Conservation (phyloP, 176 grass and related monocot genomes). For the Zoysia pacifica region DNA sequence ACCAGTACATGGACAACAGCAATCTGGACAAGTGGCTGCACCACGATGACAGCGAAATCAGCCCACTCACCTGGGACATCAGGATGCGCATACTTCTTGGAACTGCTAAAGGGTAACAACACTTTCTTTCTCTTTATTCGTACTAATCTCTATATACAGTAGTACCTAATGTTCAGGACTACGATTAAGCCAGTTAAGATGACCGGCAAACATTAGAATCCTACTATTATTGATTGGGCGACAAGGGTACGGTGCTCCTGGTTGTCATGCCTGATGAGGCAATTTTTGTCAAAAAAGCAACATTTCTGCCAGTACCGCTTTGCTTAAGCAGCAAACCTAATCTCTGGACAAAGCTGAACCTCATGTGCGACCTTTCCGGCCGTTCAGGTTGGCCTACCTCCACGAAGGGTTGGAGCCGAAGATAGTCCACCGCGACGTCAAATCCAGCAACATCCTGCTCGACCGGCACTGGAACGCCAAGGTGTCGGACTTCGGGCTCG, state of each 20-base stretch:
- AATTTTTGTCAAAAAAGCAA: slow-evolving; percentile 14
- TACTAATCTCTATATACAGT: not conserved
- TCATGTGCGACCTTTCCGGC: slow-evolving; percentile 17
- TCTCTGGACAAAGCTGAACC: not conserved
- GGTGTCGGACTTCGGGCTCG: slow-evolving; percentile 89
- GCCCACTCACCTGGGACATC: slow-evolving; percentile 79
- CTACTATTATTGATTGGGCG: not conserved
- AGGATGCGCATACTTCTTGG: slow-evolving; percentile 96
- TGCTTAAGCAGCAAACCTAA: slow-evolving; percentile 14
- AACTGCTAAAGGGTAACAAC: slow-evolving; percentile 81
- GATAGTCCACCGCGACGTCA: slow-evolving; percentile 89
- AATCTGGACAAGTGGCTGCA: slow-evolving; percentile 86
- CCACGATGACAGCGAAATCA: slow-evolving; percentile 60
- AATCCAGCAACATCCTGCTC: slow-evolving; percentile 93
- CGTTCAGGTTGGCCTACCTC: slow-evolving; percentile 82
- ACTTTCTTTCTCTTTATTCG: not conserved
- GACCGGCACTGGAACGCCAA: slow-evolving; percentile 87
- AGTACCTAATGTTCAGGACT: not conserved
- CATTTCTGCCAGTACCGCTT: not conserved
- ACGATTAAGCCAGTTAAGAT: not conserved
- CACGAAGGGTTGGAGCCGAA: slow-evolving; percentile 95
- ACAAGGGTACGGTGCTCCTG: not conserved
- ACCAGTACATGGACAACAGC: slow-evolving; percentile 87
- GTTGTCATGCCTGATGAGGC: slow-evolving; percentile 23
- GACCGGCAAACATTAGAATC: not conserved